Evolutionary conservation across 2,329 filamentous ascomycete genomes (phyloP).

Genomic region (Diplodia corticola): DNA sequence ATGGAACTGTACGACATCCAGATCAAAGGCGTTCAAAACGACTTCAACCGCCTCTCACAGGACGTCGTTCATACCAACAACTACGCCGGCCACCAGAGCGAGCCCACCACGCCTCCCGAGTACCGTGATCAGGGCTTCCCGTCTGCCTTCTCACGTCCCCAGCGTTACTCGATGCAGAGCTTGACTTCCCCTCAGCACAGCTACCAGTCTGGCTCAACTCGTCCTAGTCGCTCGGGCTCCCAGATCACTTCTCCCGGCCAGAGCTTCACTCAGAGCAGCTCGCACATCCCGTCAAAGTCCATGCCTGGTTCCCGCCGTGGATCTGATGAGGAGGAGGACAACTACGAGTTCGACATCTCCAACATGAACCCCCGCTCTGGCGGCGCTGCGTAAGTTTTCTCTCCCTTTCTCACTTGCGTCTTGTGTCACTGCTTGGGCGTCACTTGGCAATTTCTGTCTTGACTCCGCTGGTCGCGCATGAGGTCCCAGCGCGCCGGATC

Average conservation of each 20-base stretch:
- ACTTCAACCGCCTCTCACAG: conserved; percentile 81
- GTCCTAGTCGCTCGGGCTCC: conserved; percentile 74
- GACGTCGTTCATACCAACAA: conserved; percentile 59
- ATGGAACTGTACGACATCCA: conserved; percentile 88
- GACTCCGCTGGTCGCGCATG: conserved; percentile 11
- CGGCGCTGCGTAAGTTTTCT: conserved; percentile 71
- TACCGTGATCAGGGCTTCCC: conserved; percentile 81
- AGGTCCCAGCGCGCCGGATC: conserved; percentile 1
- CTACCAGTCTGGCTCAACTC: conserved; percentile 52
- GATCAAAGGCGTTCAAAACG: conserved; percentile 77
- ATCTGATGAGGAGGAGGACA: conserved; percentile 81
- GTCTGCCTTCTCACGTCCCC: conserved; percentile 77
- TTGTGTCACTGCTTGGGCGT: conserved; percentile 6
- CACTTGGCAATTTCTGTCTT: conserved; percentile 19
- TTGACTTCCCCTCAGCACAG: conserved; percentile 67
- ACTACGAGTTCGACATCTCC: conserved; percentile 68
- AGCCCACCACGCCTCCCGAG: conserved; percentile 94
- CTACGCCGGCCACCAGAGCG: conserved; percentile 71
- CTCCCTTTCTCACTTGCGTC: conserved; percentile 18
- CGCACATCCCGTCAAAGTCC: conserved; percentile 76
- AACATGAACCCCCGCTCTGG: conserved; percentile 52
- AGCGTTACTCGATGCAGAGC: conserved; percentile 86
- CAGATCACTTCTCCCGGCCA: conserved; percentile 77
- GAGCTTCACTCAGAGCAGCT: conserved; percentile 58
- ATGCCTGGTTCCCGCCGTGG: conserved; percentile 84